Conservation (phyloP, 73 alveolate genomes). For the Breviolum minutum region DNA sequence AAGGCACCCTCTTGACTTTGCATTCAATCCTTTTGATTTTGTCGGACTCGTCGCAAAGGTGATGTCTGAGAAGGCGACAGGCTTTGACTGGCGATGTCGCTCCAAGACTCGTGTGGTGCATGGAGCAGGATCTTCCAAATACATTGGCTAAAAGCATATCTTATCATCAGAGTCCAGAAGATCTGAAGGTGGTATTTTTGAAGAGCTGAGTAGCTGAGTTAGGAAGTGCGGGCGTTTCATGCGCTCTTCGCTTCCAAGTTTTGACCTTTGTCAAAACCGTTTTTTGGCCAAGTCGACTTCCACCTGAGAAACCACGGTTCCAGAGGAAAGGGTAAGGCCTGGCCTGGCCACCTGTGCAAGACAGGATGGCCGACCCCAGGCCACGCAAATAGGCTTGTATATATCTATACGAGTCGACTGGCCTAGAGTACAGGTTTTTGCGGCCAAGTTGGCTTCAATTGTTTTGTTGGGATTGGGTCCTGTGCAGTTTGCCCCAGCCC, state of each 20-base stretch:
- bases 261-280: neutral
- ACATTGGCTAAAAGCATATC: neutral
- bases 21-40: neutral
- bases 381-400: too few species aligned
- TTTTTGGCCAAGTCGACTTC: neutral
- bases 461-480: too few species aligned
- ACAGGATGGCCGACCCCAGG: neutral
- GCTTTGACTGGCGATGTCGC: slow-evolving; percentile 86
- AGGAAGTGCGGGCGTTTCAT: too few species aligned
- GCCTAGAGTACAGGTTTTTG: too few species aligned
- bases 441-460: too few species aligned
- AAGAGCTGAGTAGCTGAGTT: too few species aligned
- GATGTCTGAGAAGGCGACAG: slow-evolving; percentile 89
- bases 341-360: slow-evolving; percentile 29
- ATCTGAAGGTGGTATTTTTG: too few species aligned
- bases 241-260: neutral
- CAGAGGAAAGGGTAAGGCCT: neutral
- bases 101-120: slow-evolving; percentile 78
- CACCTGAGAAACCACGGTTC: neutral
- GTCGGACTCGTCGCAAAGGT: neutral
- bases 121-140: slow-evolving; percentile 68
- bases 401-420: too few species aligned
- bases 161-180: too few species aligned
- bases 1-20: neutral
- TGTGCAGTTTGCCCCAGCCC: too few species aligned